phyloP scores from a whole-genome alignment of 148 eudicot species.

The Heliamphora exappendiculata region DNA sequence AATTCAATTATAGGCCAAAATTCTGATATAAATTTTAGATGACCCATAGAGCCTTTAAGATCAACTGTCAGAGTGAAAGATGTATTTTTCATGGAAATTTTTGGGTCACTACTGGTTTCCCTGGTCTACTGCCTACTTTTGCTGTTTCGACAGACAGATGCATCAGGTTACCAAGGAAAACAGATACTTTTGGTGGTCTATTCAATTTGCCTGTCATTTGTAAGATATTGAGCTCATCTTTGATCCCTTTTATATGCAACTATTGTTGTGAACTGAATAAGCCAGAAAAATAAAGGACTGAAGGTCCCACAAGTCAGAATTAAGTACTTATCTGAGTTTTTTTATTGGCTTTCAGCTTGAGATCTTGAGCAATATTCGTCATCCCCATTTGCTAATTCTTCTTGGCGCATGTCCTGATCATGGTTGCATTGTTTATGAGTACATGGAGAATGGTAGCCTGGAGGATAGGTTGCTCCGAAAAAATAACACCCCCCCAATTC shows the following conservation, averaged over 20 bases:
- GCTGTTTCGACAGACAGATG: not conserved
- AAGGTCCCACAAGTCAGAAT: not conserved
- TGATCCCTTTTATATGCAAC: not conserved
- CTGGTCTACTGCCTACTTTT: not conserved
- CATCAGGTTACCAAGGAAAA: not conserved
- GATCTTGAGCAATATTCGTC: constrained; percentile 62
- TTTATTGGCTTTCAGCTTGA: constrained; percentile 50
- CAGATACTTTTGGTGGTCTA: not conserved
- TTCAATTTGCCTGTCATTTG: not conserved
- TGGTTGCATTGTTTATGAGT: constrained; percentile 79
- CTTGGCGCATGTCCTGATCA: constrained; percentile 74
- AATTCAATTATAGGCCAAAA: not conserved
- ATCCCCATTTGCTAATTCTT: constrained; percentile 77
- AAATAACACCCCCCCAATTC: constrained; percentile 51
- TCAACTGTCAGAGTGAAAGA: not conserved
- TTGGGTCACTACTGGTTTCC: not conserved
- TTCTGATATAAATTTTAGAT: not conserved
- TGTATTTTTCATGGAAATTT: not conserved
- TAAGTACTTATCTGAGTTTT: not conserved
- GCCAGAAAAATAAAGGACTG: not conserved
- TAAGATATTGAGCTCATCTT: not conserved
- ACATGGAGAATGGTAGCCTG: constrained; percentile 81
- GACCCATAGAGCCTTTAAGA: not conserved
- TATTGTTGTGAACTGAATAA: not conserved
- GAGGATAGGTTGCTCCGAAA: constrained; percentile 56